Base-by-base conservation (phyloP, 306 rosid genomes). In the Nissolia schottii region DNA sequence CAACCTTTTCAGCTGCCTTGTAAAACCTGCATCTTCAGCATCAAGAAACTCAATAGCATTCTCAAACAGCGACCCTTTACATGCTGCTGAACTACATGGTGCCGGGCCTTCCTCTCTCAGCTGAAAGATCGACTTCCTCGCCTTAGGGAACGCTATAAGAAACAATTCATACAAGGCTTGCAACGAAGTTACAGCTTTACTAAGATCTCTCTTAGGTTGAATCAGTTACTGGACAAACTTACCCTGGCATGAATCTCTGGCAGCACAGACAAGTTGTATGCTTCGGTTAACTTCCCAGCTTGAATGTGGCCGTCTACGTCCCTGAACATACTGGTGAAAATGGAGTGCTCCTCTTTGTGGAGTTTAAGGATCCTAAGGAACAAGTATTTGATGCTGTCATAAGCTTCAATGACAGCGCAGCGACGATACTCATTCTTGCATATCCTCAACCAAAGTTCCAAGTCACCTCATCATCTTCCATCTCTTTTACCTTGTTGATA, bases 371-470 rank as follows among this genome's bases (percentile, higher is more conserved):
- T 64, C 64, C 4, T 25, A 54, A 7, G 59, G 77, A 90, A 79
- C 71, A 93, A 45, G 69, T 77, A 81, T 84, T 86, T 85, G 62
- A 90, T 64, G 79, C 96, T 87, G 70, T 90, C 97, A 77, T 93
- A 93, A 54, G 93, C 90, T 85, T 93, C 98, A 29, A 90, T 83
- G 18, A 90, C 90, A 67, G 98, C 89, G 83, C 97, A 90, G 20
- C 98, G 85, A 35, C 91, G 80, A 62, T 93, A 93, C 88, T 93
- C 98, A 62, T 56, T 90, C 59, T 93, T 93, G 96, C 96, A 86
- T 81, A 93, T 88, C 83, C 43, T 88, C 64, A 70, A 74, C 98
- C 98, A 93, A 70, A 93, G 85, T n/a, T n/a, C n/a, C n/a, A n/a
- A 49, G 63, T 66, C 24, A 0, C 0, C 55, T 90, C 97, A 40